These are phyloP conservation scores for Fusarium compactum DNA, from an alignment of 2,329 filamentous ascomycete species.

Conservation along the genomic window DNA sequence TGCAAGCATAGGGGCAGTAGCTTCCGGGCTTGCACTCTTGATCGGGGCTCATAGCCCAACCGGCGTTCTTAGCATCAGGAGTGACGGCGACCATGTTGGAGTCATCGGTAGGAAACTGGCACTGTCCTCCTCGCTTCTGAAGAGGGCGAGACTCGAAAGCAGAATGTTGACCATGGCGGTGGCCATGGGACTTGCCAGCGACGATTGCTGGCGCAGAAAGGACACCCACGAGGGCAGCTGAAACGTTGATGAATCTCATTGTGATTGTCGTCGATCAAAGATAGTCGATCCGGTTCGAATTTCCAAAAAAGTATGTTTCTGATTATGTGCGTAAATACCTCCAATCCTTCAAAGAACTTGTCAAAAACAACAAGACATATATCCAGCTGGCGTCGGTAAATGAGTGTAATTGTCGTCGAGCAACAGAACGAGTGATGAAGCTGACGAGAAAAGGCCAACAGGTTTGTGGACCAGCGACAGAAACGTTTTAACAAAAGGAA, in stretches of 20 bases:
- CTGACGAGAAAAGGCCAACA: slow-evolving; percentile 29
- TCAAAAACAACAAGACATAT: slow-evolving; percentile 37
- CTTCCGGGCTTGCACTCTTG: slow-evolving; percentile 73
- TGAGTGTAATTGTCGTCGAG: slow-evolving; percentile 44
- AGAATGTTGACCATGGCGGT: slow-evolving; percentile 53
- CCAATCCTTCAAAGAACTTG: slow-evolving; percentile 35
- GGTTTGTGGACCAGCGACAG: slow-evolving; percentile 41
- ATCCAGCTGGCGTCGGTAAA: slow-evolving; percentile 28
- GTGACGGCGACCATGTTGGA: slow-evolving; percentile 76
- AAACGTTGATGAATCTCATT: slow-evolving; percentile 67
- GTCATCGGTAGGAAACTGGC: slow-evolving; percentile 72
- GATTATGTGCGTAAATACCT: slow-evolving; percentile 30
- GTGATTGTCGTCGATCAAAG: slow-evolving; percentile 44
- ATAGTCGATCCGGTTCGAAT: slow-evolving; percentile 34
- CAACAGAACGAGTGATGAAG: slow-evolving; percentile 45
- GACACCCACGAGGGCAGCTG: slow-evolving; percentile 62
- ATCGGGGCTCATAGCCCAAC: slow-evolving; percentile 85
- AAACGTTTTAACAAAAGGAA: slow-evolving; percentile 42
- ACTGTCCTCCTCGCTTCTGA: slow-evolving; percentile 67
- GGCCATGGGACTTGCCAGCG: slow-evolving; percentile 50
- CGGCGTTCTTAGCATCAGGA: slow-evolving; percentile 72
- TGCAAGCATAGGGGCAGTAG: slow-evolving; percentile 84
- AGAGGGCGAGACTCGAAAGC: slow-evolving; percentile 46
- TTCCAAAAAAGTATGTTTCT: slow-evolving; percentile 41
- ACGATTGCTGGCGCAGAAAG: slow-evolving; percentile 58